Base-by-base conservation (phyloP, 371 early-diverging fungal species). In the Lichtheimia ornata region DNA sequence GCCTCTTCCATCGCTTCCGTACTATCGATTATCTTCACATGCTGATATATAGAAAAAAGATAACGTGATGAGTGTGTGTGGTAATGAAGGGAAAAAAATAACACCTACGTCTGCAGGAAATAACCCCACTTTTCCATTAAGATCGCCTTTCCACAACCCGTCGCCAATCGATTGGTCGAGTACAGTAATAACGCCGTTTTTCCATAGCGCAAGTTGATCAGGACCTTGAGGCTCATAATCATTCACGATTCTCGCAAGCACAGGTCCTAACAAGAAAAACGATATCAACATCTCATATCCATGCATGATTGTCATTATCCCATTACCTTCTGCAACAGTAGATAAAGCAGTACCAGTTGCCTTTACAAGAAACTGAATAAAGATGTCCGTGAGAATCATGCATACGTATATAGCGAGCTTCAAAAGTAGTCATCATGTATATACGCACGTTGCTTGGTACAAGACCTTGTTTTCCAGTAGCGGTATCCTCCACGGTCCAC, bases 101-200 rank as follows among this genome's bases (percentile, higher is more conserved):
- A 13, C 27, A 61, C 66, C 58, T 74, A 84, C 77, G 61, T 77
- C 79, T 35, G 79, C 78, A 4, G 91, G 91, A 67, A 91, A 85
- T 30, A 80, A 54, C 17, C 91, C 91, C 13, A 70, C 69, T 50
- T 76, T 79, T 58, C 89, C 88, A 58, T 86, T 80, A 53, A 77
- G 65, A 25, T 81, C 85, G 43, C 89, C 91, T 55, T 80, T 74
- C 81, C 84, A 89, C 87, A 87, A 89, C 28, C 82, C 82, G 25
- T 84, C 82, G 24, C 64, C 75, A 12, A 53, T 47, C 40, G 53
- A 50, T 53, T 83, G 76, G 51, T 84, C 84, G 22, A 87, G 67
- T 11, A 90, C 77, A 30, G 88, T 84, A 30, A 92, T 78, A 40
- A 88, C 71, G 43, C 82, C 86, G 51, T 89, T 87, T 28, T 72